Base-by-base conservation (phyloP, 257 asterid species). In the Henckelia pumila region DNA sequence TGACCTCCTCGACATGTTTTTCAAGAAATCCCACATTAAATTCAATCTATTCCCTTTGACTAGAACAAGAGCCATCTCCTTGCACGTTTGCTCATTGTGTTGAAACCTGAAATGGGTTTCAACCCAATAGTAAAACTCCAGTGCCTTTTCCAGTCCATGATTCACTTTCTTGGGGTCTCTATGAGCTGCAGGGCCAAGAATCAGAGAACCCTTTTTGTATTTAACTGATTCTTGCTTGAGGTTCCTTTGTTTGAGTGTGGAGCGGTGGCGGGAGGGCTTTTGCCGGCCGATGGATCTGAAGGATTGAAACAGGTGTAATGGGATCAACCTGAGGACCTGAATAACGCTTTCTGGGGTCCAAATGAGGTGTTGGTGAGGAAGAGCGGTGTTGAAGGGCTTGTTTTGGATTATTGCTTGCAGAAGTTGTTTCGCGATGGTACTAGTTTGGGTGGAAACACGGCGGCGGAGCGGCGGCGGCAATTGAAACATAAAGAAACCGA, bases 131-230 rank as follows among this genome's bases (percentile, higher is more conserved):
- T 76, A 93, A 62, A 90, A 93, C 4, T 90, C 99, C 21, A 86
- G 73, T 1, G 96, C 95, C 72, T 86, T 90, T 49, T 83, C 88
- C 72, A 93, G 79, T 0, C 97, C 99, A 49, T 81, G 70, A 67
- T 84, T 79, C 59, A 88, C 63, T 56, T 65, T 78, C 79, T 66
- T 76, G 17, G 85, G 88, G 82, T 93, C 92, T 61, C 88, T 79
- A 58, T 87, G 81, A 69, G 95, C 99, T 22, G 91, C 89, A 11
- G 97, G 99, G 61, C 97, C 97, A 20, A 86, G 95, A 73, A 93
- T 25, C 17, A 85, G 83, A 60, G 73, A 64, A 23, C 96, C 88
- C 56, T 63, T 81, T 67, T 68, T 79, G 29, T 76, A 76, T 59
- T 82, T 84, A 25, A 64, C 23, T 21, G 72, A 68, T 74, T 93